Evolutionary conservation across 1,284 basidiomycete species (phyloP), one percentile per base, ranked within the genome.

Genomic region (Puccinia hordei): DNA sequence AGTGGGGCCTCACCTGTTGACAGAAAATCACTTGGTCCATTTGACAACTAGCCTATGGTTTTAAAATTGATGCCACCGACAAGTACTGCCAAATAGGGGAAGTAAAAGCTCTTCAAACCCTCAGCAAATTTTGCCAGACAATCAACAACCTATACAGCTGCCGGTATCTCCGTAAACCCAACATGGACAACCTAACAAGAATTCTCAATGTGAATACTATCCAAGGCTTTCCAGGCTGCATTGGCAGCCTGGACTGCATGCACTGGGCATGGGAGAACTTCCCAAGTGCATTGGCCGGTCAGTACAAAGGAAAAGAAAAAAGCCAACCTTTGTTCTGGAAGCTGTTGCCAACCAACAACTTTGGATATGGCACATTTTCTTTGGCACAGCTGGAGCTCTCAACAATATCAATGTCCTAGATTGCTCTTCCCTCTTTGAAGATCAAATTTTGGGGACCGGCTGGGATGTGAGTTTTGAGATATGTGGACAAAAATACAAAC

Each of bases 261-360:
- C 57, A 74, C 57, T 74, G 73, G 73, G 73, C 46, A 55, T 74
- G 57, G 73, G 61, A 61, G 57, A 74, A 61, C 41, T 61, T 15
- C 73, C 73, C 57, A 13, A 41, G 57, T n/a, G 73, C 73, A 61
- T 41, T 35, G 73, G 38, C 30, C 13, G 73, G 55, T 33, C 30
- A 59, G 38, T 61, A 33, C 46, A 44, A 57, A 41, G 73, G 73
- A 57, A 74, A 74, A 44, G 73, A 74, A 27, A 61, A 61, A 27
- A 59, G n/a, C 30, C 73, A 19, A 59, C 53, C 1, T 19, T 74
- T 17, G 53, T 74, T 61, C 44, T 74, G 13, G 57, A 74, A 57
- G 57, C 38, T 41, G 57, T 74, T 33, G 73, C 57, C 35, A 24
- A 30, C 27, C 57, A 61, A 24, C 33, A 44, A 17, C 19, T 74